Base-by-base conservation (phyloP, 2,329 filamentous ascomycete genomes). In the Nothophaeocryptopus gaeumannii region DNA sequence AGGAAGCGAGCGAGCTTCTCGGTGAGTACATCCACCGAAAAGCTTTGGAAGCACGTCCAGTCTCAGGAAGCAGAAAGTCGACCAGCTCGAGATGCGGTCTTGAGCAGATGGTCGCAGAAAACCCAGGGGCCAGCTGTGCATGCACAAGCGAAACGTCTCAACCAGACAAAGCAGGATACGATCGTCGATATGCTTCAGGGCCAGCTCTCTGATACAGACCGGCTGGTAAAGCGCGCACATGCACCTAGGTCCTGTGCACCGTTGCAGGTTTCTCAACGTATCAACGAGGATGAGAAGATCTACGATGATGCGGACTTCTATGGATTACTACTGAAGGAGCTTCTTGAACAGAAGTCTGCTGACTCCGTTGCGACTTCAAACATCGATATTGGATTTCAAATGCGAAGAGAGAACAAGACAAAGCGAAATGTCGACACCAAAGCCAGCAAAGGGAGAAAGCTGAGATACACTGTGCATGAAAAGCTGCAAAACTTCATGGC, bases 401-500 rank as follows among this genome's bases (percentile, higher is more conserved):
- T 86, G 32, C 78, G 83, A 34, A 82, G 86, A 65, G 86, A 90
- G 63, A 85, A 84, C 47, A 95, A 92, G 76, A 95, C 86, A 51
- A 86, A 87, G 71, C 87, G 88, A 66, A 81, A 85, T 29, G 88
- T 97, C 4, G 93, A 99, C 68, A 91, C 91, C 14, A 93, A 91
- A 67, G 93, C 93, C 0, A 95, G 89, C 67, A 97, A 97, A 72
- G 93, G 93, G 5, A 78, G 93, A 42, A 96, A 96, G 74, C 81
- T 99, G 79, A 80, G 89, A 34, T 99, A 92, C 71, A 93, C 88
- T 12, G 89, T 96, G 39, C 91, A 97, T 66, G 92, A 97, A 74
- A 97, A 97, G 75, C 71, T 99, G 64, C 89, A 96, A 73, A 96
- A 96, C 70, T 97, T 97, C 66, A 96, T 96, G 90, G 91, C 91